Base-by-base conservation (phyloP, 306 rosid species). In the Vigna radiata region DNA sequence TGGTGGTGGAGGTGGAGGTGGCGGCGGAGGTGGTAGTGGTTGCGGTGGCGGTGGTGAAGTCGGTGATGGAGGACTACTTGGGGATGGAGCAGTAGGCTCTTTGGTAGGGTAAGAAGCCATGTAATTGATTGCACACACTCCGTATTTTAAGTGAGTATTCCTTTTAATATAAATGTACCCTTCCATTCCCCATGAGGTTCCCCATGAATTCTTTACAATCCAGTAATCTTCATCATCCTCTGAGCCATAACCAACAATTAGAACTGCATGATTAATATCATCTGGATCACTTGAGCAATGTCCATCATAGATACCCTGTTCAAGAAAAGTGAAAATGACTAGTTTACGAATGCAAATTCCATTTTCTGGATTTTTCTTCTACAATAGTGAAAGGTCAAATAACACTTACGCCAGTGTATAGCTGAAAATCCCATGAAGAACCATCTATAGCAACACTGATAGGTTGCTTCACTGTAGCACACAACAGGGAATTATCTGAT, bases 201-300 rank as follows among this genome's bases (percentile, higher is more conserved):
- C 97, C 97, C 97, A 92, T 0, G 97, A 92, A 83, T 92, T 92
- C 82, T 92, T 92, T 21, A 84, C 91, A 25, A 92, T 92, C 97
- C 97, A 92, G 49, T 90, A 92, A 85, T 92, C 96, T 67, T 87
- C 91, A 60, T 41, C 84, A 19, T 75, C 84, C 55, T 87, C 92
- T 27, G 97, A 92, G 0, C 92, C 96, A 64, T 90, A 92, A 8
- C 97, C 97, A 31, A 92, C 92, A 1, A 92, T 59, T 43, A 92
- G 39, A 81, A 87, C 76, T 5, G 96, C 97, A 59, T 92, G 97
- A 84, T 92, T 93, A 74, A 90, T 90, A 19, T 92, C 87, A 50
- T 87, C 70, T 7, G 93, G 93, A 66, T 92, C 33, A 36, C 87
- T 76, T 3, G 97, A 92, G 81, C 97, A 92, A 19, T 80, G 82